Conservation (phyloP, 2,329 filamentous ascomycete species). For the Colletotrichum neosansevieriae region DNA sequence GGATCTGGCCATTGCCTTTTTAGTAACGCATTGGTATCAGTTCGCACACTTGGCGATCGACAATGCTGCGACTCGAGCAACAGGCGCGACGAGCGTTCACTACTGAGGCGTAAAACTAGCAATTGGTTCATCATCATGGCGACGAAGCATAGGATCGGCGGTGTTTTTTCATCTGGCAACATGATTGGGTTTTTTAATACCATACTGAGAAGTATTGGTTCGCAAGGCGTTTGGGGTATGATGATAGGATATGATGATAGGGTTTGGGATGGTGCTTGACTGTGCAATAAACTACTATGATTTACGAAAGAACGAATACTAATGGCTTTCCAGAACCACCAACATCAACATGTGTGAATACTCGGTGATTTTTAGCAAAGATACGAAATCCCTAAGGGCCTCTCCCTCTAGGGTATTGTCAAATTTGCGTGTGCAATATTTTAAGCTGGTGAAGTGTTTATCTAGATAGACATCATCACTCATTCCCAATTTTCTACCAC, state of each 20-base stretch:
- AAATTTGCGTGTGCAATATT: too few species aligned
- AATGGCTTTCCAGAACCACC: too few species aligned
- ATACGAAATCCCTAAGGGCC: too few species aligned
- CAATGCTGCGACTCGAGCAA: background rate
- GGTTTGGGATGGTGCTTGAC: background rate
- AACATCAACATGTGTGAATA: too few species aligned
- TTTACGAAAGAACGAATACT: background rate
- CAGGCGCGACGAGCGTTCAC: background rate
- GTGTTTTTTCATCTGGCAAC: background rate
- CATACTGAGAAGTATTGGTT: background rate
- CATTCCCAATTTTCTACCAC: too few species aligned
- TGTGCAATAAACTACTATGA: background rate
- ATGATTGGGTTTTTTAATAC: background rate
- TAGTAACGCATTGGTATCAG: background rate
- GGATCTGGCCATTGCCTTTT: background rate
- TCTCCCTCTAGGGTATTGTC: too few species aligned
- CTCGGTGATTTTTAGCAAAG: too few species aligned
- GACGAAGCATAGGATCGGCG: conserved; percentile 1
- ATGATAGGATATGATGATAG: background rate
- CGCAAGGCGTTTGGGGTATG: conserved; percentile 21
- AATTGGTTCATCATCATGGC: too few species aligned
- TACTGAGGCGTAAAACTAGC: too few species aligned
- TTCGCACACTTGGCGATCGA: background rate
- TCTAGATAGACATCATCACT: too few species aligned
- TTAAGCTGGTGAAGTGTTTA: too few species aligned